Evolutionary conservation across 352 stramenopile species (phyloP), one percentile per base, ranked within the genome.

Genomic region (Phytophthora pluvialis): DNA sequence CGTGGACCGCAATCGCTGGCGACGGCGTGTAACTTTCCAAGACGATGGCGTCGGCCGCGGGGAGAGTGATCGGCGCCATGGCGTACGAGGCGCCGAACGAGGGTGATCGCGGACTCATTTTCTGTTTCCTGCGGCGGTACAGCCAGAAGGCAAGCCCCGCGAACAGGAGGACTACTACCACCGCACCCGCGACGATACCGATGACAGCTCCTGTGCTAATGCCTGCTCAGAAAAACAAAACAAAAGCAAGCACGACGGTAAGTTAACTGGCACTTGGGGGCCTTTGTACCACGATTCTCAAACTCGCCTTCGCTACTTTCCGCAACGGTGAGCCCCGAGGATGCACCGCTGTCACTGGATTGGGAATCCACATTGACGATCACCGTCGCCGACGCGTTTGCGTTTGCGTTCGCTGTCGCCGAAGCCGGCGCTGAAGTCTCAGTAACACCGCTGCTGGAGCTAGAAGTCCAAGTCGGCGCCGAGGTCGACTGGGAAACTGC

Each of bases 311-410:
- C 10, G 29, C 44, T 67, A 26, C 7, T 62, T 40, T 64, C 48
- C 15, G 69, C 29, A 21, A 21, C 13, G 0, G 21, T 26, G 16
- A 59, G 8, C 11, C 53, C 54, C 10, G 69, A 71, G 1, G 59
- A 70, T n/a, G 33, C 33, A 32, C 64, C 54, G n/a, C 21, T 51
- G 18, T 67, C 70, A 25, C 39, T 36, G 7, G 42, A 57, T 1
- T 60, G 36, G 9, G 64, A 67, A 36, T 56, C 35, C 10, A 59
- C 44, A 18, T 59, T 51, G 16, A 72, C 44, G 18, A 70, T 54
- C 13, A 76, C 54, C 5, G 64, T 77, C 3, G 64, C 48, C 10
- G 70, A 60, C 3, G 70, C 60, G 12, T 62, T 74, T 18, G 70
- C 59, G 11, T 35, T 74, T 18, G 70, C 59, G 11, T 35, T 74